Conservation (phyloP, 2,329 filamentous ascomycete species). For the Sclerotinia spermophila region DNA sequence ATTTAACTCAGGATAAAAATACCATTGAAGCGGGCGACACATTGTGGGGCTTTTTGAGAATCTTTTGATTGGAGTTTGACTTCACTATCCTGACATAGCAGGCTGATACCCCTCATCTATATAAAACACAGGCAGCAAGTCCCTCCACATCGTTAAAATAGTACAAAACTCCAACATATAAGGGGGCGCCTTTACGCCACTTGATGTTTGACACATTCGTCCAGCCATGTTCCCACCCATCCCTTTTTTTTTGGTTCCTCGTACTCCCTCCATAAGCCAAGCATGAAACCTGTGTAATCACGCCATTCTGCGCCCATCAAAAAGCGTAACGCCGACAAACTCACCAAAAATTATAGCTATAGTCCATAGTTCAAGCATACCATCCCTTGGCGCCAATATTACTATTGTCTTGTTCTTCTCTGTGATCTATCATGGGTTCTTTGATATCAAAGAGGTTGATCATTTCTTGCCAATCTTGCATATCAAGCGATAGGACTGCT, state of each 20-base stretch:
- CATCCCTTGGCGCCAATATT: conserved; percentile 33
- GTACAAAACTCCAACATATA: not conserved
- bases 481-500: conserved; percentile 84
- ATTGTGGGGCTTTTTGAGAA: not conserved
- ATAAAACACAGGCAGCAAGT: not conserved
- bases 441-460: conserved; percentile 72
- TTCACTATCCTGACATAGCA: not conserved
- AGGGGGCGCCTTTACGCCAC: not conserved
- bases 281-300: not conserved
- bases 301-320: not conserved
- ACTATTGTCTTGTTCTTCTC: conserved; percentile 49
- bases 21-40: not conserved
- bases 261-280: not conserved
- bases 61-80: not conserved
- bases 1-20: not conserved
- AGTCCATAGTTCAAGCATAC: conserved; percentile 31
- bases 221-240: not conserved
- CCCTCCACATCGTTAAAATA: not conserved
- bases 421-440: conserved; percentile 81
- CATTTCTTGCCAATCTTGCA: conserved; percentile 75
- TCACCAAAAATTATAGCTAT: not conserved
- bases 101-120: not conserved
- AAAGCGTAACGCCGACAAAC: not conserved
- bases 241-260: not conserved
- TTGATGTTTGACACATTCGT: not conserved